These are phyloP conservation scores for Phallus indusiatus DNA, from an alignment of 768 basidiomycete species.

Conservation along the genomic window DNA sequence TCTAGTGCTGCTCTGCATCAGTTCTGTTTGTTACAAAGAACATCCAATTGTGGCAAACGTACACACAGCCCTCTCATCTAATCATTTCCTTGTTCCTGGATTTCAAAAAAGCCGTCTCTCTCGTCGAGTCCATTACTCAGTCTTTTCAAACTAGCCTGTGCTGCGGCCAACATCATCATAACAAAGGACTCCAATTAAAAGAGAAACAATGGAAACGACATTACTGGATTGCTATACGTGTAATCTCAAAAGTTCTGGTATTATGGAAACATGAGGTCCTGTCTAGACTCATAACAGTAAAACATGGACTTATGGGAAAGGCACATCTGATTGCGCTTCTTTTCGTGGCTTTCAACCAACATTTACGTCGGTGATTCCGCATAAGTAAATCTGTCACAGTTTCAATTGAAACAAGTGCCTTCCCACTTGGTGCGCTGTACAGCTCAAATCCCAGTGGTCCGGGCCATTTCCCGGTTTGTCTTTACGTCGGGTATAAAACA, in stretches of 20 bases:
- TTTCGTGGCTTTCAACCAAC: not conserved
- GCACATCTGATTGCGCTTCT: not conserved
- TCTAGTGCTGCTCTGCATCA: not conserved
- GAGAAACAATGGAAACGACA: not conserved
- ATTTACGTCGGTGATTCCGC: not conserved
- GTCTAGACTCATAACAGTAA: not conserved
- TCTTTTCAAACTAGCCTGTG: not conserved
- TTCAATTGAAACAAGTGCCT: not conserved
- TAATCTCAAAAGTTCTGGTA: not conserved
- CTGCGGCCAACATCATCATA: not conserved
- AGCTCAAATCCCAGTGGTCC: not conserved
- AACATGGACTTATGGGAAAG: not conserved
- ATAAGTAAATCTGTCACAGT: constrained; percentile 1
- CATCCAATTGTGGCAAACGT: not conserved
- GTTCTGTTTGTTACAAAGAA: not conserved
- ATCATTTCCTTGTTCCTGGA: not conserved
- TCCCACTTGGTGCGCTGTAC: not conserved
- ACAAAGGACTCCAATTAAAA: not conserved
- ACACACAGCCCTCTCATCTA: not conserved
- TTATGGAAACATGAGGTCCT: not conserved
- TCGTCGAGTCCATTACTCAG: not conserved
- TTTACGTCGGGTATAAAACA: not conserved
- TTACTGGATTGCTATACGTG: not conserved
- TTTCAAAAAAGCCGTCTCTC: not conserved
- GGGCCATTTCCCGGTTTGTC: not conserved